Evolutionary conservation across 139 green algal genomes (phyloP).

Genomic region (Chlamydomonas applanata): DNA sequence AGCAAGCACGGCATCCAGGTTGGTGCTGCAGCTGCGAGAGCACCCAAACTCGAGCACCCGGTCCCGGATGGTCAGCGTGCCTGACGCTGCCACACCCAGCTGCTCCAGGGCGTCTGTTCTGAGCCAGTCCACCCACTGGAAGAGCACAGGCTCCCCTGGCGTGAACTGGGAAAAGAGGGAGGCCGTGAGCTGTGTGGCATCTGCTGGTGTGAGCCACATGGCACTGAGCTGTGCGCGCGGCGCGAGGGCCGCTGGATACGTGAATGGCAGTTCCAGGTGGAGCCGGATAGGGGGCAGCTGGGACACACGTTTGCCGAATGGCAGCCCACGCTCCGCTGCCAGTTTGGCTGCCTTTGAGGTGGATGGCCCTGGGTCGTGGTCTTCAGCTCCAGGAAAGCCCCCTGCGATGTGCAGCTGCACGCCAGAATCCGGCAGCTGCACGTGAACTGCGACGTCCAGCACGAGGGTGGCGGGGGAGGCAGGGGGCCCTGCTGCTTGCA

Average conservation of each 20-base stretch:
- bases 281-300: conserved; percentile 49
- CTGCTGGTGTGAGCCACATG: conserved; percentile 35
- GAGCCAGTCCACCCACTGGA: conserved; percentile 61
- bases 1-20: neutral
- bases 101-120: conserved; percentile 29
- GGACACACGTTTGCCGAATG: conserved; percentile 17
- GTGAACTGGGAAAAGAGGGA: conserved; percentile 37
- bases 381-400: neutral
- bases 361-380: neutral
- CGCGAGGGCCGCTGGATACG: conserved; percentile 36
- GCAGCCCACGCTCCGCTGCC: neutral
- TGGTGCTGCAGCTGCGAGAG: neutral
- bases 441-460: conserved; percentile 21
- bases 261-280: conserved; percentile 25
- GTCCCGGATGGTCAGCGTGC: neutral
- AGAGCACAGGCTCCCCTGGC: conserved; percentile 38
- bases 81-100: conserved; percentile 15
- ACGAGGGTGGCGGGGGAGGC: conserved; percentile 19
- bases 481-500: conserved; percentile 16
- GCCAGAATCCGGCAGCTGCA: conserved; percentile 31
- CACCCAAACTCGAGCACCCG: conserved; percentile 19
- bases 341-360: neutral
- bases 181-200: conserved; percentile 14
- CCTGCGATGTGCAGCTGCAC: conserved; percentile 33
- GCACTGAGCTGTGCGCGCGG: conserved; percentile 29